A percentile compares a stretch with the other conserved stretches of the same genome.
These are phyloP conservation scores for Phytophthora fragariae DNA, from an alignment of 352 stramenopile species.

Conservation along the genomic window DNA sequence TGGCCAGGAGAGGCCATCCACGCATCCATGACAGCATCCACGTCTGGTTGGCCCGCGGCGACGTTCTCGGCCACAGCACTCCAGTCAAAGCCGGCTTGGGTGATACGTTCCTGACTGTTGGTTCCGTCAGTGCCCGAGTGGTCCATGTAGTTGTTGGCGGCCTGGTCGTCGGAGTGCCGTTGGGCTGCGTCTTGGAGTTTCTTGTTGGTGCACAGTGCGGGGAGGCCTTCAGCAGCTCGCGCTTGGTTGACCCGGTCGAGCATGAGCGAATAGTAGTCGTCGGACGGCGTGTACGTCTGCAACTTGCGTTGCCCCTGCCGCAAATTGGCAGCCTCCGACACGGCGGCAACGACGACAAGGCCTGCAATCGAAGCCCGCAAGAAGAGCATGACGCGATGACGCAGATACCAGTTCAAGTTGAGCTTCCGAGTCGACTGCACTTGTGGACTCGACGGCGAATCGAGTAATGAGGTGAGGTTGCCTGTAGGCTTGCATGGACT, in stretches of 20 bases:
- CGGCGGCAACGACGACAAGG: slow-evolving; percentile 12
- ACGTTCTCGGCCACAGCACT: slow-evolving; percentile 50
- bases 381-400: slow-evolving; percentile 20
- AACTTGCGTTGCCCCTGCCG: slow-evolving; percentile 26
- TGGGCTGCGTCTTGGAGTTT: slow-evolving; percentile 39
- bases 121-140: slow-evolving; percentile 54
- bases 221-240: slow-evolving; percentile 36
- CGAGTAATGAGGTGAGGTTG: slow-evolving; percentile 24
- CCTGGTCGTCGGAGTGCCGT: slow-evolving; percentile 50
- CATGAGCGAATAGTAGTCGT: slow-evolving; percentile 39
- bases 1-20: slow-evolving; percentile 47
- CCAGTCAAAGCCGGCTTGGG: slow-evolving; percentile 50
- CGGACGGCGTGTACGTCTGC: slow-evolving; percentile 30
- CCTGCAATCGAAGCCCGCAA: slow-evolving; percentile 13
- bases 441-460: slow-evolving; percentile 21
- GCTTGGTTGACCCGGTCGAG: slow-evolving; percentile 51
- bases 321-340: slow-evolving; percentile 27
- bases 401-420: slow-evolving; percentile 19
- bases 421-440: slow-evolving; percentile 13
- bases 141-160: slow-evolving; percentile 53
- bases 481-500: background rate
- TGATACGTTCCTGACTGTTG: slow-evolving; percentile 43
- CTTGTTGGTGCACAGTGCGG: slow-evolving; percentile 47
- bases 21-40: slow-evolving; percentile 42
- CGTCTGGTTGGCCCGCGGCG: slow-evolving; percentile 41